Conservation (phyloP, 176 grass and related monocot genomes). For the Eragrostis nindensis region DNA sequence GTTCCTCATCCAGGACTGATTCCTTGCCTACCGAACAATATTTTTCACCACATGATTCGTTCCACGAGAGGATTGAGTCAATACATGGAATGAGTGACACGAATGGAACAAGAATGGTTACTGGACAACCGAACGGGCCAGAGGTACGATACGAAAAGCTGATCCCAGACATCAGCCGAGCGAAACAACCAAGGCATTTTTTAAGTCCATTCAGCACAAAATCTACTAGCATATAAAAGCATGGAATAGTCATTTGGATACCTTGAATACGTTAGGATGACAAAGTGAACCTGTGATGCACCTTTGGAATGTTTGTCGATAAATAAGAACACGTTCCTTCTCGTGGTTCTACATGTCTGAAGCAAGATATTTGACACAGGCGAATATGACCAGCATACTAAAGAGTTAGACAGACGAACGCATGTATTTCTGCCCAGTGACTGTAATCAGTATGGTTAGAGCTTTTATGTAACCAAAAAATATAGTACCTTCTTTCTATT, state of each 20-base stretch:
- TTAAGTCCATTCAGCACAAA: slow-evolving; percentile 72
- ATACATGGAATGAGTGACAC: too few species aligned
- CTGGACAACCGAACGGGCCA: too few species aligned
- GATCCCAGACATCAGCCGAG: slow-evolving; percentile 59
- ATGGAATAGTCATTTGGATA: background rate
- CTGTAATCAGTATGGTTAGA: background rate
- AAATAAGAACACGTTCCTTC: background rate
- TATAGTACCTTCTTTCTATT: background rate
- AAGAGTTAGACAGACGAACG: slow-evolving; percentile 1
- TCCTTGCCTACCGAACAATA: too few species aligned
- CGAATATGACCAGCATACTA: background rate
- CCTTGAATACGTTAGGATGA: background rate
- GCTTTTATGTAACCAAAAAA: background rate
- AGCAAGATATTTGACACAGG: background rate
- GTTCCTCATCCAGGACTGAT: too few species aligned
- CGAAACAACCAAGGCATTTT: slow-evolving; percentile 50
- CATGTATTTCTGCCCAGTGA: background rate
- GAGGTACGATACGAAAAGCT: slow-evolving; percentile 58
- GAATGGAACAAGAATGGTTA: too few species aligned
- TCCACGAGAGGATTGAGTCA: too few species aligned
- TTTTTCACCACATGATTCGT: too few species aligned
- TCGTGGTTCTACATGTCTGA: background rate
- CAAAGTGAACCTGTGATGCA: background rate
- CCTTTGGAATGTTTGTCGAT: background rate
- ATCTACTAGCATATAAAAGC: slow-evolving; percentile 45